phyloP scores from a whole-genome alignment of 805 yeast species.

The Barnettozyma californica region DNA sequence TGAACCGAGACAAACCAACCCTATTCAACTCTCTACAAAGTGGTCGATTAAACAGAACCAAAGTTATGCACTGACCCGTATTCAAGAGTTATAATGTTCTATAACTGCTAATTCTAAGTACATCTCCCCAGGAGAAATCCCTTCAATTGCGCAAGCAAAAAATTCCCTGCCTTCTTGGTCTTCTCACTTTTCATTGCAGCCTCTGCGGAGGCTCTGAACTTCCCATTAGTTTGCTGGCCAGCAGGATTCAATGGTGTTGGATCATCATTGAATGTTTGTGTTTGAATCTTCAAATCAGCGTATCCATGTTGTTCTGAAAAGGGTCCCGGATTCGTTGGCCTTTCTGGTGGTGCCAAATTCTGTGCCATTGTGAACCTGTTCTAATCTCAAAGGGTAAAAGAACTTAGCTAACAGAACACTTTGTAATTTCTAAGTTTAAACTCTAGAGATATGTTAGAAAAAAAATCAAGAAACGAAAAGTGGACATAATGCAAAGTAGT shows the following conservation, averaged over 20 bases:
- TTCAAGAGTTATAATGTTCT: too few relatives aligned
- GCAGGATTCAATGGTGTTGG: constrained; percentile 19
- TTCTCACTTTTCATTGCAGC: constrained; percentile 20
- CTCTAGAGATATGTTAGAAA: too few relatives aligned
- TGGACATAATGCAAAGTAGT: too few relatives aligned
- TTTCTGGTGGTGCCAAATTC: constrained; percentile 18
- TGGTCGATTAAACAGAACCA: too few relatives aligned
- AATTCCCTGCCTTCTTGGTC: constrained; percentile 23
- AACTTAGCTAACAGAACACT: too few relatives aligned
- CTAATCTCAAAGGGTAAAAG: too few relatives aligned
- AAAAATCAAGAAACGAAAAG: too few relatives aligned
- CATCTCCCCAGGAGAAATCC: constrained; percentile 4
- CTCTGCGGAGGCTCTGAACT: constrained; percentile 10
- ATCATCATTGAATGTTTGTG: constrained; percentile 14
- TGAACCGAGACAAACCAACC: too few relatives aligned
- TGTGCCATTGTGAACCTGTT: constrained; percentile 8
- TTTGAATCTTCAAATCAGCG: constrained; percentile 10
- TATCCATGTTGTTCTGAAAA: constrained; percentile 23
- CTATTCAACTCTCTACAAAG: too few relatives aligned
- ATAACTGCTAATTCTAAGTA: not conserved
- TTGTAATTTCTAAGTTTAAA: too few relatives aligned
- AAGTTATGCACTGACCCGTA: too few relatives aligned
- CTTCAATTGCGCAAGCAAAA: constrained; percentile 14
- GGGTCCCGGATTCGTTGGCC: constrained; percentile 21
- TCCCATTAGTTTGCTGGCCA: constrained; percentile 9